Conservation (phyloP, 257 asterid genomes). For the Echites panduratus region DNA sequence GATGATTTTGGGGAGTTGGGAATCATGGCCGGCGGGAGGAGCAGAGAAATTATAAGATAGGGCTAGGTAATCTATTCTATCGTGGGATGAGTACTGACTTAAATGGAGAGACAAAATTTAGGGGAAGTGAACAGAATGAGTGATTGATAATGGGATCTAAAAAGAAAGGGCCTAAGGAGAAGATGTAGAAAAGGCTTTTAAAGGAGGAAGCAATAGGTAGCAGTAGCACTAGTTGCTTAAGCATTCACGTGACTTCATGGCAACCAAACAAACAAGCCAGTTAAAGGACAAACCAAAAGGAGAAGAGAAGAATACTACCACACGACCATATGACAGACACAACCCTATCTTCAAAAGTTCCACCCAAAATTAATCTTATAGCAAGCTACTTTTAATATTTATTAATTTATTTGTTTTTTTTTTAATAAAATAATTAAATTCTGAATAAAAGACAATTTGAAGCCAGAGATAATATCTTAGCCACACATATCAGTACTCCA, state of each 20-base stretch:
- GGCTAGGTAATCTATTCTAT: too few species aligned
- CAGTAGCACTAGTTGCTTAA: conserved; percentile 8
- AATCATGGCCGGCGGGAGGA: conserved; percentile 11
- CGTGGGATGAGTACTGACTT: too few species aligned
- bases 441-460: not conserved
- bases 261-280: conserved; percentile 42
- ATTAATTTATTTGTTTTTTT: not conserved
- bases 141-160: too few species aligned
- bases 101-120: not conserved
- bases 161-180: conserved; percentile 29
- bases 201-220: conserved; percentile 15
- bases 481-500: conserved; percentile 15
- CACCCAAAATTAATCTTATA: conserved; percentile 6
- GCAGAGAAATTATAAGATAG: not conserved
- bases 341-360: conserved; percentile 58
- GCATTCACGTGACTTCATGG: conserved; percentile 61
- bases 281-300: conserved; percentile 45
- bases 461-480: conserved; percentile 11
- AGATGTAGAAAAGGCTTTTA: conserved; percentile 24
- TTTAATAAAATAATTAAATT: conserved; percentile 1
- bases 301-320: conserved; percentile 73
- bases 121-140: not conserved
- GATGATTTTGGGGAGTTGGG: conserved; percentile 33
- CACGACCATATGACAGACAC: conserved; percentile 74
- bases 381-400: too few species aligned